Conservation (phyloP, 495 filamentous ascomycete genomes). For the Penicillium angulare region DNA sequence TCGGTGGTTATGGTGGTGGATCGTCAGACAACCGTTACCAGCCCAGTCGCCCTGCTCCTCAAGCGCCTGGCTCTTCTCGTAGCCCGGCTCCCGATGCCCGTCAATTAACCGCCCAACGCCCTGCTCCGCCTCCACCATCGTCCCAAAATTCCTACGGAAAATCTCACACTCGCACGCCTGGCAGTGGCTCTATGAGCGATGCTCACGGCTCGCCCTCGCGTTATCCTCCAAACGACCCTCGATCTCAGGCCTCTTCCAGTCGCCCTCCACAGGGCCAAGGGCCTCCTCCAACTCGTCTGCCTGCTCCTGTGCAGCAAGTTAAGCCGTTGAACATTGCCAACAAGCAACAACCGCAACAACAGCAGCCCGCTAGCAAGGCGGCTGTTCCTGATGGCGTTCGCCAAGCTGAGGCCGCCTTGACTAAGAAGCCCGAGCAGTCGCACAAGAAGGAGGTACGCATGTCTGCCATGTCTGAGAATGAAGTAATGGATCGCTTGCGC, state of each 20-base stretch:
- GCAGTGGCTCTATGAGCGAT: slow-evolving; percentile 21
- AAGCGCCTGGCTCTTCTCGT: slow-evolving; percentile 48
- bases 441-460: slow-evolving; percentile 90
- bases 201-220: slow-evolving; percentile 35
- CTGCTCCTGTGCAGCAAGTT: slow-evolving; percentile 64
- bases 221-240: slow-evolving; percentile 37
- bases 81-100: slow-evolving; percentile 44
- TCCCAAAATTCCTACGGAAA: slow-evolving; percentile 32
- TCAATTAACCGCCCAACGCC: slow-evolving; percentile 53
- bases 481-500: slow-evolving; percentile 93
- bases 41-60: slow-evolving; percentile 65
- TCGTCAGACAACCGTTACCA: slow-evolving; percentile 69
- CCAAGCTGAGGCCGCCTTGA: slow-evolving; percentile 77
- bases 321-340: slow-evolving; percentile 89
- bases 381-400: slow-evolving; percentile 63
- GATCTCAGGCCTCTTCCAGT: slow-evolving; percentile 46
- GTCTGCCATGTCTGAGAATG: slow-evolving; percentile 93
- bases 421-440: slow-evolving; percentile 68
- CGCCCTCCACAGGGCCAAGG: slow-evolving; percentile 41
- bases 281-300: slow-evolving; percentile 52
- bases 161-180: slow-evolving; percentile 16
- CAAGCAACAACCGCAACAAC: too few relatives aligned
- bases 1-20: slow-evolving; percentile 63
- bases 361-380: slow-evolving; percentile 47
- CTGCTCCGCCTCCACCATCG: slow-evolving; percentile 56